These are phyloP conservation scores for Myxozyma sirexii DNA, from an alignment of 805 yeast genomes.

Conservation along the genomic window DNA sequence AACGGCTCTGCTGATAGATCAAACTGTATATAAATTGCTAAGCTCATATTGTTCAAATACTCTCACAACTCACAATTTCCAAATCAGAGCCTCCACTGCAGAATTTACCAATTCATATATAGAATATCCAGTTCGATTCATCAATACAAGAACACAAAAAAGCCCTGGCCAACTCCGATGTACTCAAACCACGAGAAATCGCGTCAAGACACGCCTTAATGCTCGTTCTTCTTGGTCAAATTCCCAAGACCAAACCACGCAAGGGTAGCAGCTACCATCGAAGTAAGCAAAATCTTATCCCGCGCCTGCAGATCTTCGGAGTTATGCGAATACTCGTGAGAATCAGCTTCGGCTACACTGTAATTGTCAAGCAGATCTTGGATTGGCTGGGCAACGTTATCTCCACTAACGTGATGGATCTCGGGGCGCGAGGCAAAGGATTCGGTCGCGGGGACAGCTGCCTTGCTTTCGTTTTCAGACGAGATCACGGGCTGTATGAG, in stretches of 20 bases:
- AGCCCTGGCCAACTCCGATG: too few relatives aligned
- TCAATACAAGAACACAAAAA: too few relatives aligned
- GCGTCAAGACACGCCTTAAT: too few relatives aligned
- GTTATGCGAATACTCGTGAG: conserved; percentile 16
- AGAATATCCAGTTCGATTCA: too few relatives aligned
- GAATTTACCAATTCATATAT: too few relatives aligned
- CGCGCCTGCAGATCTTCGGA: conserved; percentile 34
- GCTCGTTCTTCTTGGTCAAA: conserved; percentile 5
- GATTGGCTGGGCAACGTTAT: conserved; percentile 38
- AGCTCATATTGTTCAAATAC: too few relatives aligned
- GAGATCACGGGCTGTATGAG: conserved; percentile 24
- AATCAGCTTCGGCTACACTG: conserved; percentile 26
- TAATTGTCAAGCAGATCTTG: conserved; percentile 33
- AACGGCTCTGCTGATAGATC: too few relatives aligned
- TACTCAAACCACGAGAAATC: too few relatives aligned
- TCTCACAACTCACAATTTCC: too few relatives aligned
- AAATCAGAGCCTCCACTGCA: too few relatives aligned
- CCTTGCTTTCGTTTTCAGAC: conserved; percentile 10
- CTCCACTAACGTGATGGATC: conserved; percentile 33
- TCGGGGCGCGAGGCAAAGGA: conserved; percentile 23
- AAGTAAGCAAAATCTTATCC: conserved; percentile 43
- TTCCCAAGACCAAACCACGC: conserved; percentile 45
- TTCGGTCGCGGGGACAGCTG: background rate
- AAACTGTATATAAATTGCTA: too few relatives aligned
- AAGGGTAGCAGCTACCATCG: conserved; percentile 41